These are phyloP conservation scores for Dendrobium chrysotoxum DNA, from an alignment of 106 monocot genomes.

Conservation along the genomic window DNA sequence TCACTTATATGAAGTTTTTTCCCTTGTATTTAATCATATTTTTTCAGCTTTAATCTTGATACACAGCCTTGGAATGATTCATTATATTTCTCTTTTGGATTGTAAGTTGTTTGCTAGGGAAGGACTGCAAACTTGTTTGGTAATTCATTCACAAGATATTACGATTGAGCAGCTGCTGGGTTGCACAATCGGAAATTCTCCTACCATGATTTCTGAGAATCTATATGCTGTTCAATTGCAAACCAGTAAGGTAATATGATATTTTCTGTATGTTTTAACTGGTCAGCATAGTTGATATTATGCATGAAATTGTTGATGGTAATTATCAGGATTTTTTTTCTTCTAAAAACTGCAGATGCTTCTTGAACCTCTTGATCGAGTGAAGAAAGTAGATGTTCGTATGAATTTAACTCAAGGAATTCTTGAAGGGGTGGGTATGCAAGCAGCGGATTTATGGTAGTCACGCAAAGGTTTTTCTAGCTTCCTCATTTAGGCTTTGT, in stretches of 20 bases:
- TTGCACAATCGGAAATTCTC: slow-evolving; percentile 56
- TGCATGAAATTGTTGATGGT: background rate
- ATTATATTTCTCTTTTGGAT: background rate
- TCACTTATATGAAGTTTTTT: background rate
- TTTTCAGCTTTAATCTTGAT: background rate
- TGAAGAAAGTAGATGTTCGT: slow-evolving; percentile 90
- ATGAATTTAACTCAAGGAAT: slow-evolving; percentile 83
- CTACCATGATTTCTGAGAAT: slow-evolving; percentile 38
- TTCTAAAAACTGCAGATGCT: slow-evolving; percentile 51
- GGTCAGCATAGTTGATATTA: background rate
- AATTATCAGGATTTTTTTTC: background rate
- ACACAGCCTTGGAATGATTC: background rate
- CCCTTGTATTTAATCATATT: background rate
- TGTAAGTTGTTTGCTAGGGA: slow-evolving; percentile 73
- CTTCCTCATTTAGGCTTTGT: background rate
- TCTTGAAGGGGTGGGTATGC: slow-evolving; percentile 81
- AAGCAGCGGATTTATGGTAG: background rate
- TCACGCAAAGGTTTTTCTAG: background rate
- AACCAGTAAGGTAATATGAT: slow-evolving; percentile 61
- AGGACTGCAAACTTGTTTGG: slow-evolving; percentile 78
- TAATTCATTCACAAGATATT: slow-evolving; percentile 81
- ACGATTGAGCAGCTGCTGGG: slow-evolving; percentile 68
- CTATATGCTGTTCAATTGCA: slow-evolving; percentile 69
- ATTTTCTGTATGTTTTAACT: background rate
- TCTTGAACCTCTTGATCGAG: slow-evolving; percentile 68